These are phyloP conservation scores for Calonectria pseudoturangicola DNA, from an alignment of 2,329 filamentous ascomycete species.

Conservation along the genomic window DNA sequence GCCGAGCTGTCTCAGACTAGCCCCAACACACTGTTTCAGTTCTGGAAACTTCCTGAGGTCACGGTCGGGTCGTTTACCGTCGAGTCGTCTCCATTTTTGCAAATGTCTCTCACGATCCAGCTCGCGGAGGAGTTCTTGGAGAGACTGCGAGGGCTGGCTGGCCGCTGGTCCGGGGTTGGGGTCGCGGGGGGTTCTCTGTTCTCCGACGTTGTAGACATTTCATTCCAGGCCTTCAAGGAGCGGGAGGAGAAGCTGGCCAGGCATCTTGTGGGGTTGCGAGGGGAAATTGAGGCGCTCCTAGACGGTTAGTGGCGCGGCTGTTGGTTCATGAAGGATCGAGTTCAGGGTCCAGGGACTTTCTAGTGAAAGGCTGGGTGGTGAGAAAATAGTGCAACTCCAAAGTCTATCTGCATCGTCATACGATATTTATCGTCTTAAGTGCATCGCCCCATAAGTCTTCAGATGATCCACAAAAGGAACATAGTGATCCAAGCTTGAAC, in stretches of 20 bases:
- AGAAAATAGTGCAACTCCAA: conserved; percentile 21
- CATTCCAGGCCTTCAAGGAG: conserved; percentile 56
- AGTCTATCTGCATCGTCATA: conserved; percentile 8
- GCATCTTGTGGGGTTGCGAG: conserved; percentile 58
- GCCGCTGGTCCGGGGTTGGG: conserved; percentile 52
- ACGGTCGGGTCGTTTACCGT: conserved; percentile 64
- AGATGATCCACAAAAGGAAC: conserved; percentile 6
- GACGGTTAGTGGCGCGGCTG: conserved; percentile 48
- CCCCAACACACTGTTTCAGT: conserved; percentile 55
- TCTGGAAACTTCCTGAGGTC: conserved; percentile 64
- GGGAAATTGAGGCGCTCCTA: conserved; percentile 59
- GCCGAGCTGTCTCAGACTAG: conserved; percentile 56
- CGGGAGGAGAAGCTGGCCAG: conserved; percentile 59
- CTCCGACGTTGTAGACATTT: conserved; percentile 57
- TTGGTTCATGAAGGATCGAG: neutral
- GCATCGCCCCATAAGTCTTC: neutral
- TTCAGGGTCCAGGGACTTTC: neutral
- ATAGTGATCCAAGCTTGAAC: too few species aligned
- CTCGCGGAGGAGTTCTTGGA: conserved; percentile 64
- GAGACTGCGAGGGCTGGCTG: conserved; percentile 59
- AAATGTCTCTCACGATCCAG: conserved; percentile 65
- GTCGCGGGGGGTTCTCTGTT: conserved; percentile 54
- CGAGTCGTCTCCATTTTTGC: conserved; percentile 62
- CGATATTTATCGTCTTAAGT: neutral
- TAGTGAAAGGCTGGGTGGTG: neutral